phyloP scores from a whole-genome alignment of 2,329 filamentous ascomycete genomes.

The Verticillium tricorpus region DNA sequence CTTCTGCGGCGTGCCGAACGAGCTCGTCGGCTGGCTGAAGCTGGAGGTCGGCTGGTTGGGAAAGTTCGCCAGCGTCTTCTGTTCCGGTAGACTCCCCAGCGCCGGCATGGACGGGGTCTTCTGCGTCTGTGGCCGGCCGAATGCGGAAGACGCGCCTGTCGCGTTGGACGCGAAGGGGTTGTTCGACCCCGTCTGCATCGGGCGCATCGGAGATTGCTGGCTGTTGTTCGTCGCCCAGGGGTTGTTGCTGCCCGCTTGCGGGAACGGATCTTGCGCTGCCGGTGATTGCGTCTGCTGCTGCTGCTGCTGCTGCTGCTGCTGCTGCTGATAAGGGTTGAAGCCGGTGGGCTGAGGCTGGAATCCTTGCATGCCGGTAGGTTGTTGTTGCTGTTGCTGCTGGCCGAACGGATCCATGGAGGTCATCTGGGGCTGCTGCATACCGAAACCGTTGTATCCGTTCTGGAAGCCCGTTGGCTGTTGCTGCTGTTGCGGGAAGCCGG shows the following conservation, averaged over 20 bases:
- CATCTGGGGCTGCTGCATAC: slow-evolving; percentile 62
- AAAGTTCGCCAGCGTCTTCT: slow-evolving; percentile 66
- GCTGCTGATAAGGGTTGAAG: slow-evolving; percentile 49
- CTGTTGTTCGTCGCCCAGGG: slow-evolving; percentile 72
- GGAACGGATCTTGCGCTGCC: slow-evolving; percentile 51
- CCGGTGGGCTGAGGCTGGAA: slow-evolving; percentile 40
- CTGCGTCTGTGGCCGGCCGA: slow-evolving; percentile 56
- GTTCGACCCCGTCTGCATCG: slow-evolving; percentile 90
- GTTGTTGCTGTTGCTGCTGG: slow-evolving; percentile 42
- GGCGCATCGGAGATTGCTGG: slow-evolving; percentile 61
- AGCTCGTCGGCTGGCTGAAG: slow-evolving; percentile 2
- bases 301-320: slow-evolving; percentile 35
- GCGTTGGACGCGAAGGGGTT: slow-evolving; percentile 75
- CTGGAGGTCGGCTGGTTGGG: slow-evolving; percentile 40
- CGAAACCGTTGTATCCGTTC: slow-evolving; percentile 70
- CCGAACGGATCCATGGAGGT: slow-evolving; percentile 64
- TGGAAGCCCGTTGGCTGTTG: slow-evolving; percentile 43
- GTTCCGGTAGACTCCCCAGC: slow-evolving; percentile 74
- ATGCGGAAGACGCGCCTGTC: slow-evolving; percentile 38
- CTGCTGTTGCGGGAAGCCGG: slow-evolving; percentile 43
- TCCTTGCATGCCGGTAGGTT: slow-evolving; percentile 23
- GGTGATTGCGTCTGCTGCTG: slow-evolving; percentile 35
- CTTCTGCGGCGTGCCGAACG: slow-evolving; percentile 37
- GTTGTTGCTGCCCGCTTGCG: slow-evolving; percentile 84
- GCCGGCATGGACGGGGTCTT: slow-evolving; percentile 59